A percentile compares a stretch with the other conserved stretches of the same genome.
These are phyloP conservation scores for Epichloe gansuensis DNA, from an alignment of 2,329 filamentous ascomycete species.

Conservation along the genomic window DNA sequence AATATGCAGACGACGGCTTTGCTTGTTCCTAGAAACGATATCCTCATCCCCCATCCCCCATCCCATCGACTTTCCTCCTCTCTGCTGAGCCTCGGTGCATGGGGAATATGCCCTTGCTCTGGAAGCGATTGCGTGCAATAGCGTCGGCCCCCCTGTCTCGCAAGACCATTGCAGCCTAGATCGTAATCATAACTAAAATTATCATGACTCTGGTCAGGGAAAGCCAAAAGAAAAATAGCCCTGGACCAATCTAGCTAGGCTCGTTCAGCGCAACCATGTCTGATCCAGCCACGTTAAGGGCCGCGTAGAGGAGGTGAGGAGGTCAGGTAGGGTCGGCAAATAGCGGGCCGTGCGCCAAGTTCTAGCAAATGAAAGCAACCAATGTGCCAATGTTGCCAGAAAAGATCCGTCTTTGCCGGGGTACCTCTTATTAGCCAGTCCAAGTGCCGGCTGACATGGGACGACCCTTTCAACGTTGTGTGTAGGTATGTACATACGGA, in stretches of 20 bases:
- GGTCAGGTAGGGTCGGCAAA: neutral
- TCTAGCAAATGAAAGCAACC: neutral
- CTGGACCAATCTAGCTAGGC: no score
- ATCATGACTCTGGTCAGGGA: neutral
- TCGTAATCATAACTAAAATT: neutral
- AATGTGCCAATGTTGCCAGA: neutral
- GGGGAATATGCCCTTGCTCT: neutral
- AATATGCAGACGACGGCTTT: constrained; percentile 6
- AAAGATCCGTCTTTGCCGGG: neutral
- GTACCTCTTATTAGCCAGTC: constrained; percentile 3
- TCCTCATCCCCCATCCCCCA: neutral
- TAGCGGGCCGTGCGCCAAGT: constrained; percentile 1
- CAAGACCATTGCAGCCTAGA: neutral
- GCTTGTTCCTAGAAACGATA: neutral
- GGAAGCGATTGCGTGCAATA: neutral
- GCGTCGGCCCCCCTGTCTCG: constrained; percentile 3
- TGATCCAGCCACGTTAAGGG: constrained; percentile 5
- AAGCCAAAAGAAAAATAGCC: neutral
- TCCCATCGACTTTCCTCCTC: neutral
- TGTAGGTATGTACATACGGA: no score
- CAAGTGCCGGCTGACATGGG: constrained; percentile 1
- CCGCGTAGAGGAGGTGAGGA: neutral
- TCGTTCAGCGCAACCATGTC: constrained; percentile 6
- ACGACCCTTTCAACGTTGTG: neutral
- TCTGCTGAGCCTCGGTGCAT: constrained; percentile 1